Percentiles rank a stretch among this genome's conserved stretches.
phyloP scores from a whole-genome alignment of 2,329 filamentous ascomycete species.

The Bipolaris gigantea region DNA sequence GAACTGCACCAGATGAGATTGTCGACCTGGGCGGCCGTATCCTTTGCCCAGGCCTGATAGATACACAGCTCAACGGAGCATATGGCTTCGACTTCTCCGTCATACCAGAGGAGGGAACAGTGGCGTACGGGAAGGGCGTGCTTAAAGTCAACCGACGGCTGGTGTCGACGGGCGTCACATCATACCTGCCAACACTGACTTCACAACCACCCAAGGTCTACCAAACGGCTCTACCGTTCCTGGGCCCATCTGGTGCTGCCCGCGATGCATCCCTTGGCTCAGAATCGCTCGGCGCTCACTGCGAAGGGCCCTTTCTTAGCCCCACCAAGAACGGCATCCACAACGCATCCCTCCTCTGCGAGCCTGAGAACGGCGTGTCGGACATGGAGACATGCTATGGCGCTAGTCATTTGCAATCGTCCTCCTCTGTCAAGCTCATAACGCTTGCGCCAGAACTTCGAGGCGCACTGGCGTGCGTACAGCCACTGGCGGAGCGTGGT shows the following conservation, averaged over 20 bases:
- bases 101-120: slow-evolving; percentile 61
- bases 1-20: slow-evolving; percentile 69
- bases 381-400: slow-evolving; percentile 76
- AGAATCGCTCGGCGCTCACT: slow-evolving; percentile 86
- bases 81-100: slow-evolving; percentile 92
- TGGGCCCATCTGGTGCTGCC: slow-evolving; percentile 68
- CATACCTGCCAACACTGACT: slow-evolving; percentile 82
- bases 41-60: slow-evolving; percentile 82
- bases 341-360: slow-evolving; percentile 69
- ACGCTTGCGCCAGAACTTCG: slow-evolving; percentile 80
- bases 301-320: slow-evolving; percentile 86
- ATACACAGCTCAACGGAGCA: slow-evolving; percentile 88
- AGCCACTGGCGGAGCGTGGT: slow-evolving; percentile 63
- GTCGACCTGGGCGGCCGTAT: slow-evolving; percentile 83
- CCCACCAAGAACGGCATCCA: slow-evolving; percentile 86
- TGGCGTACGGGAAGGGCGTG: slow-evolving; percentile 72
- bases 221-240: slow-evolving; percentile 73
- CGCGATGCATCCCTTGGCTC: slow-evolving; percentile 69
- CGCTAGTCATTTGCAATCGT: slow-evolving; percentile 60
- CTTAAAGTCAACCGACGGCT: slow-evolving; percentile 70
- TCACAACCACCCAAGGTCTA: slow-evolving; percentile 83
- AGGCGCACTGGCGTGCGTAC: slow-evolving; percentile 70
- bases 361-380: slow-evolving; percentile 61
- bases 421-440: slow-evolving; percentile 69
- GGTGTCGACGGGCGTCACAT: slow-evolving; percentile 80